These are phyloP conservation scores for Ceratocystis variospora DNA, from an alignment of 2,329 filamentous ascomycete genomes.

Conservation along the genomic window DNA sequence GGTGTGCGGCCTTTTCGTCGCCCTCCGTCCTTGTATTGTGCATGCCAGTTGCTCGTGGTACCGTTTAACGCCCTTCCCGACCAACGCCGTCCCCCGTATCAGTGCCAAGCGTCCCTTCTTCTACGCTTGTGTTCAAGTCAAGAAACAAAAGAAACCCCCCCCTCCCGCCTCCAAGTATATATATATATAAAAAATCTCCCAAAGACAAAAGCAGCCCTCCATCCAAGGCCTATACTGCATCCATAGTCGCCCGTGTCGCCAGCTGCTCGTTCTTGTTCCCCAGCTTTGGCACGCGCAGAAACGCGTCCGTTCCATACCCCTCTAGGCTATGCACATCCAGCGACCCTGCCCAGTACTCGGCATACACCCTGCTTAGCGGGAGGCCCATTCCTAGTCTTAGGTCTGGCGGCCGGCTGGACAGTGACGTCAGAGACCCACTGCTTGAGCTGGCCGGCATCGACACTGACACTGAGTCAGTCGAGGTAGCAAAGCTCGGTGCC, in stretches of 20 bases:
- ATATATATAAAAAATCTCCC: background rate
- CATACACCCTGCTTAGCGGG: constrained; percentile 85
- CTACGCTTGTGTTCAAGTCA: no score
- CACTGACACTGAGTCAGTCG: background rate
- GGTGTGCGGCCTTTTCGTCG: background rate
- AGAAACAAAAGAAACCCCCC: background rate
- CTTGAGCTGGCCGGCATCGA: constrained; percentile 20
- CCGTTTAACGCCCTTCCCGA: background rate
- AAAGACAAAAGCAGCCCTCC: background rate
- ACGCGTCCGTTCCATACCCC: constrained; percentile 90
- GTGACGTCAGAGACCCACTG: constrained; percentile 57
- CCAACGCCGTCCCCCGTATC: background rate
- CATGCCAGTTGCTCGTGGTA: background rate
- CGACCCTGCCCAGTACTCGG: constrained; percentile 94
- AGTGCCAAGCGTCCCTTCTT: no score
- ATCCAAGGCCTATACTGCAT: constrained; percentile 44
- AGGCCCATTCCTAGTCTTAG: constrained; percentile 83
- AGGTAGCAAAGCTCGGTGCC: constrained; percentile 28
- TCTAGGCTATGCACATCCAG: constrained; percentile 84
- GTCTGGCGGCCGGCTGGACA: constrained; percentile 74
- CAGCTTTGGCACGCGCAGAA: constrained; percentile 87
- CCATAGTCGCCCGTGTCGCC: constrained; percentile 61
- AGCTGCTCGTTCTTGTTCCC: constrained; percentile 98
- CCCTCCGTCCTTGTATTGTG: no score
- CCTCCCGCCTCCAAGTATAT: no score